Base-by-base conservation (phyloP, 768 basidiomycete species). In the Lactifluus echinatus region DNA sequence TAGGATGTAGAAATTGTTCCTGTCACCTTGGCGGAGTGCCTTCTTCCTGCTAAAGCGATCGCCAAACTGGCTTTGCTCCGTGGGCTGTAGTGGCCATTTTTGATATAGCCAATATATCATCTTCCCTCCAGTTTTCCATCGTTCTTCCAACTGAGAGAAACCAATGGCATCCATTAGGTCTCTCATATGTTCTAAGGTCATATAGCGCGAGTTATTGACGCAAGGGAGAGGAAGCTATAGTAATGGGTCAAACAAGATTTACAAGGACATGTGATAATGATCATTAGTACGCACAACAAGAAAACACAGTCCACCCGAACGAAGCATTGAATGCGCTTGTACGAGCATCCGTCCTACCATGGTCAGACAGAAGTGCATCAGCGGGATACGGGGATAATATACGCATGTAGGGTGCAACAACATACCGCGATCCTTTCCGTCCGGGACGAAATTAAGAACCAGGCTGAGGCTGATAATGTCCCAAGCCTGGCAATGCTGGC, bases 401-500 rank as follows among this genome's bases (percentile, higher is more conserved):
- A 31, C 23, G 26, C 23, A 48, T 46, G 28, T 3, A 44, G 24
- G 28, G 61, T 72, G 53, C 56, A 29, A n/a, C n/a, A n/a, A 60
- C 72, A 51, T 57, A 89, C 93, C 93, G 82, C 93, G 75, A 53
- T 89, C 84, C 47, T 72, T 72, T 0, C 87, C 74, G 26, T 82
- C 77, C 23, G 89, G 84, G 1, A 93, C 88, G 66, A 94, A 96
- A 66, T 96, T 96, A 3, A 96, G 70, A 4, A 96, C 93, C 34
- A 96, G 72, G 65, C 91, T 93, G 24, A 94, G 80, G 68, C 89
- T 91, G 56, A 95, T 78, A 19, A 84, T 66, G 63, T 91, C 85
- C 87, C 91, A 96, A 63, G 74, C 74, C 58, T 71, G 76, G 10
- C 66, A 66, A 65, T 87, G 72, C 61, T 77, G 72, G 17, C 64